Evolutionary conservation across 108 stramenopile species (phyloP), one percentile per base, ranked within the genome.

Genomic region (Schizochytrium sp.): DNA sequence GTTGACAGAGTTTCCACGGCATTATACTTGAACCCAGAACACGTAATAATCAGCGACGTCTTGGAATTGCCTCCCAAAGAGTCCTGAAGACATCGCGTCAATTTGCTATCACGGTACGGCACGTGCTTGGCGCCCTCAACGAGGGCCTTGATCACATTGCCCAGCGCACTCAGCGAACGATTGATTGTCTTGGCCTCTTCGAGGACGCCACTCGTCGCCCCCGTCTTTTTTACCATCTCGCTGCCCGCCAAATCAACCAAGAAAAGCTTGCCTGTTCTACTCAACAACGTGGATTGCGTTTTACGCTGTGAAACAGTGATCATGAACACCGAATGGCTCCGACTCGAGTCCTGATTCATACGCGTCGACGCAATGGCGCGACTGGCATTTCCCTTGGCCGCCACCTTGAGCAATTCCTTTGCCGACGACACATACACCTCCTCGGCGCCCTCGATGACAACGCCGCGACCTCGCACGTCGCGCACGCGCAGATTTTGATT

Each of bases 51-150:
- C 45, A 97, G 76, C 0, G 93, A 90, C 8, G 96, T 97, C 41
- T 92, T 76, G 88, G 92, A 95, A 89, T 96, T 97, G 6, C 97
- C 97, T 18, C 97, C 97, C 90, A 98, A 92, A n/a, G 94, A 90
- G 55, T 96, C 94, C 59, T 91, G 91, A 44, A 98, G 89, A 5
- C 97, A 44, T 45, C 93, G 91, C 1, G 97, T 96, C 25, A 98
- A 91, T 87, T 97, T 98, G 53, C 95, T 95, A 43, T 95, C 89
- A 43, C 91, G 88, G 89, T 95, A 94, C 1, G 94, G 94, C 53
- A 93, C 88, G 58, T 92, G 92, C 6, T 57, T 87, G 16, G 21
- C 58, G 23, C 43, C 88, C 55, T 94, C 95, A 5, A 93, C 92
- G 4, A 96, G 93, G 21, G 94, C 93, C 57, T 95, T 93, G 88